Evolutionary conservation across 352 stramenopile genomes (phyloP).

Genomic region (Vaucheria bursata): DNA sequence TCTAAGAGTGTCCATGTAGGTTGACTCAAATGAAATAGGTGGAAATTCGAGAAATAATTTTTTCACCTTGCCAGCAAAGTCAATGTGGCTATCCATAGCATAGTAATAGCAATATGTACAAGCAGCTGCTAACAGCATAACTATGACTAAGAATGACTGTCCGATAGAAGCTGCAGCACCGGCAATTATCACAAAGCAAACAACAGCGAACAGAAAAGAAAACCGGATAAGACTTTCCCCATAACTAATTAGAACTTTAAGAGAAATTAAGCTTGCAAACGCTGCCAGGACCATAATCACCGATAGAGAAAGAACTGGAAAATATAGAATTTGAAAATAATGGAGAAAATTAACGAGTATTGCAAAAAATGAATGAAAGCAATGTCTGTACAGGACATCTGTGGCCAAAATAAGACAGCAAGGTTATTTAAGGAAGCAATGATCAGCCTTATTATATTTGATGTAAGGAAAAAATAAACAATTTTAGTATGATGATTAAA

Average conservation of each 20-base stretch:
- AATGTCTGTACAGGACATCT: too few relatives aligned
- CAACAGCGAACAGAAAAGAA: neutral
- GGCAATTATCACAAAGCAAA: neutral
- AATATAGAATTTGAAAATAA: too few relatives aligned
- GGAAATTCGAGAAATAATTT: too few relatives aligned
- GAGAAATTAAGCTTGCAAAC: neutral
- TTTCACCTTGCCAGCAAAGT: conserved; percentile 11
- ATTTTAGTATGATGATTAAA: too few relatives aligned
- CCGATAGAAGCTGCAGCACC: neutral
- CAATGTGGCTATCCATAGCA: neutral
- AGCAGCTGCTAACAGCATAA: neutral
- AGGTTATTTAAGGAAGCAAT: too few relatives aligned
- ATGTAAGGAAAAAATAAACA: too few relatives aligned
- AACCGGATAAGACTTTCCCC: neutral
- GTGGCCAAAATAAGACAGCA: too few relatives aligned
- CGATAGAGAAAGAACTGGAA: neutral
- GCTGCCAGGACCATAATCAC: neutral
- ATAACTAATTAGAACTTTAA: neutral
- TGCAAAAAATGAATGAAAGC: too few relatives aligned
- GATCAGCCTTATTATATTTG: too few relatives aligned
- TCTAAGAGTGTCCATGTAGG: too few relatives aligned
- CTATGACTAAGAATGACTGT: neutral
- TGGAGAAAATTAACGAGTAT: too few relatives aligned
- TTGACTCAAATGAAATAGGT: too few relatives aligned
- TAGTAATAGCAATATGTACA: neutral